Base-by-base conservation (phyloP, 257 asterid species). In the Orobanche coerulescens region DNA sequence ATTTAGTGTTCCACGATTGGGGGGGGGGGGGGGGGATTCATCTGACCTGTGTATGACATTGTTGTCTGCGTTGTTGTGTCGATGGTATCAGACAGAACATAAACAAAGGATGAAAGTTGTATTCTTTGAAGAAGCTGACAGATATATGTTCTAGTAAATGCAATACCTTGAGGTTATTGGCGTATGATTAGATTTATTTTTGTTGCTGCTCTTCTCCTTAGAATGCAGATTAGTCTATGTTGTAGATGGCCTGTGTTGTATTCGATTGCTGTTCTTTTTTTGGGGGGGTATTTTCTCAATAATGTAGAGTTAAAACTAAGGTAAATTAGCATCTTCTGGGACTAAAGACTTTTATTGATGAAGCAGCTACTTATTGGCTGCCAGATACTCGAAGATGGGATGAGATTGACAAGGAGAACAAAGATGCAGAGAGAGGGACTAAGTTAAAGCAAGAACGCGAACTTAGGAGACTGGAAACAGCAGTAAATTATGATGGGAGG, bases 381-480 rank as follows among this genome's bases (percentile, higher is more conserved):
- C 66, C 64, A 14, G 67, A 51, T 52, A 31, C 48, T 39, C 44
- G 24, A 49, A 59, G 70, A 64, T 56, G 72, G 69, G 9, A 26
- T 48, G 58, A 43, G 71, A 66, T 40, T 58, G 62, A 65, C 65
- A 52, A 66, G 49, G 69, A 61, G 69, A 49, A 54, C 49, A 18
- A 37, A 47, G 44, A 39, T 53, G 68, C 44, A n/a, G 72, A 49
- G 37, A 40, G 55, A 25, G 68, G 58, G 67, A 55, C 59, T 60
- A 50, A 56, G 51, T 28, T 62, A 43, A 75, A 70, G 73, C 76
- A 24, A 50, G 76, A 70, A 48, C 65, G 74, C 23, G 71, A 75
- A 62, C 73, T 66, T 46, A 75, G 62, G 71, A 70, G 73, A 49
- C 71, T 71, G 58, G 31, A 58, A 52, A 75, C 59, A 59, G 58